Evolutionary conservation across 2,329 filamentous ascomycete genomes (phyloP).

Genomic region (Sporothrix dimorphospora): DNA sequence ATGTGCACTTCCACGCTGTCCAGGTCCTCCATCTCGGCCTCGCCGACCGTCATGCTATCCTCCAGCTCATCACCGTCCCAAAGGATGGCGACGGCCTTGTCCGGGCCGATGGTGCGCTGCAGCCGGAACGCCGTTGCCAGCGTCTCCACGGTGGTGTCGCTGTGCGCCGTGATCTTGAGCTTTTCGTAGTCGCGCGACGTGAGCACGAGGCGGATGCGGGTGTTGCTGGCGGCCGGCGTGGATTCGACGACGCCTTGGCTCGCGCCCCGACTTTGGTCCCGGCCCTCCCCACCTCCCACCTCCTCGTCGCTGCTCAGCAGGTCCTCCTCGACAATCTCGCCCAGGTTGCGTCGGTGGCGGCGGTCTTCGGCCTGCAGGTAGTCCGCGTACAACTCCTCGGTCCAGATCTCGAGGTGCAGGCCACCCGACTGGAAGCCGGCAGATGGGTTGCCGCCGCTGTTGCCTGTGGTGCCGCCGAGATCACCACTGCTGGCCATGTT

Average conservation of each 20-base stretch:
- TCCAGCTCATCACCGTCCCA: constrained; percentile 78
- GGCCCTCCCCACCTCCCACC: constrained; percentile 2
- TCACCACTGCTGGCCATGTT: constrained; percentile 43
- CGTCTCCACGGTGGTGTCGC: constrained; percentile 62
- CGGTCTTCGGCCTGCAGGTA: constrained; percentile 55
- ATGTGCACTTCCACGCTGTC: constrained; percentile 76
- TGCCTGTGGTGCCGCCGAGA: constrained; percentile 46
- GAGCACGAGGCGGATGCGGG: constrained; percentile 54
- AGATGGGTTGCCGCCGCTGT: background rate
- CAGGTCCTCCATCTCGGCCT: constrained; percentile 73
- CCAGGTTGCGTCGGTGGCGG: constrained; percentile 48
- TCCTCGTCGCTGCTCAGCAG: constrained; percentile 39
- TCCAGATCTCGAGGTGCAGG: constrained; percentile 80
- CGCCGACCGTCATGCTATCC: constrained; percentile 60
- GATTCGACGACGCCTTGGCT: constrained; percentile 28
- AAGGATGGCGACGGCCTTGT: constrained; percentile 61
- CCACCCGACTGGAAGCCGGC: constrained; percentile 54
- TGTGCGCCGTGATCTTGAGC: constrained; percentile 55
- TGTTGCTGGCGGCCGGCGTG: constrained; percentile 27
- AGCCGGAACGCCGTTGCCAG: constrained; percentile 65
- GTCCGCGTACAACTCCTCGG: constrained; percentile 60
- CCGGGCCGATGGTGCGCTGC: constrained; percentile 53
- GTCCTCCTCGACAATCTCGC: constrained; percentile 41
- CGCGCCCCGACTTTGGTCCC: constrained; percentile 33
- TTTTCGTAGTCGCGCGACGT: constrained; percentile 56